A percentile compares a stretch with the other conserved stretches of the same genome.
Evolutionary conservation across 305 asterid genomes (phyloP).

Genomic region (Fraxinus sp.): DNA sequence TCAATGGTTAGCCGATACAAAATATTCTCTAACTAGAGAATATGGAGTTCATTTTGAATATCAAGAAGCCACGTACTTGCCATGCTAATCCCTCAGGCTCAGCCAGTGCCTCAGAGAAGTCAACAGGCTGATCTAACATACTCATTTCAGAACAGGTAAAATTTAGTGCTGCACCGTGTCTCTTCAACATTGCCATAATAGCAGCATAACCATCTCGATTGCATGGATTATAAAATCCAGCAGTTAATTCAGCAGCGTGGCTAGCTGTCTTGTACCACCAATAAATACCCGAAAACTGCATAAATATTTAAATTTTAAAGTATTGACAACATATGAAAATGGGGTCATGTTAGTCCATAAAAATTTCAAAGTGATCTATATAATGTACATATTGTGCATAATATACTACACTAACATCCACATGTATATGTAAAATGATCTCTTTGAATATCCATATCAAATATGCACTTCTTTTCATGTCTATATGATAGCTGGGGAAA

Average conservation of each 20-base stretch:
- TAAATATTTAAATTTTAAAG: conserved; percentile 20
- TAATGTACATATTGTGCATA: not conserved
- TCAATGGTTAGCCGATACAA: not conserved
- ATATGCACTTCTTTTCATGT: not conserved
- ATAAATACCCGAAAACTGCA: conserved; percentile 61
- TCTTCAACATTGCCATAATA: conserved; percentile 53
- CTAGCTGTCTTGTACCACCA: conserved; percentile 89
- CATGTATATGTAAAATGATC: not conserved
- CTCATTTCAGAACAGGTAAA: conserved; percentile 48
- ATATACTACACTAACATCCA: not conserved
- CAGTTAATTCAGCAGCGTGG: conserved; percentile 83
- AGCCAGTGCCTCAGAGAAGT: conserved; percentile 53
- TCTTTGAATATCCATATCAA: not conserved
- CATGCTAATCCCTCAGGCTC: conserved; percentile 74
- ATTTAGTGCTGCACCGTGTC: conserved; percentile 57
- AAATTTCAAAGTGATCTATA: conserved; percentile 3
- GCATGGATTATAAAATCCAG: conserved; percentile 65
- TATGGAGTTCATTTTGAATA: not conserved
- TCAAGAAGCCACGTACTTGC: conserved; percentile 58
- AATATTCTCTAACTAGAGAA: not conserved
- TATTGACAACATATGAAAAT: conserved; percentile 11
- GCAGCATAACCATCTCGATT: conserved; percentile 76
- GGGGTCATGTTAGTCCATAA: conserved; percentile 1
- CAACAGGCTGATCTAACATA: conserved; percentile 41
- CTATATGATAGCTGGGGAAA: not conserved